Percentiles rank a stretch among this genome's conserved stretches.
Evolutionary conservation across 768 basidiomycete species (phyloP).

Genomic region (Russula emetica): DNA sequence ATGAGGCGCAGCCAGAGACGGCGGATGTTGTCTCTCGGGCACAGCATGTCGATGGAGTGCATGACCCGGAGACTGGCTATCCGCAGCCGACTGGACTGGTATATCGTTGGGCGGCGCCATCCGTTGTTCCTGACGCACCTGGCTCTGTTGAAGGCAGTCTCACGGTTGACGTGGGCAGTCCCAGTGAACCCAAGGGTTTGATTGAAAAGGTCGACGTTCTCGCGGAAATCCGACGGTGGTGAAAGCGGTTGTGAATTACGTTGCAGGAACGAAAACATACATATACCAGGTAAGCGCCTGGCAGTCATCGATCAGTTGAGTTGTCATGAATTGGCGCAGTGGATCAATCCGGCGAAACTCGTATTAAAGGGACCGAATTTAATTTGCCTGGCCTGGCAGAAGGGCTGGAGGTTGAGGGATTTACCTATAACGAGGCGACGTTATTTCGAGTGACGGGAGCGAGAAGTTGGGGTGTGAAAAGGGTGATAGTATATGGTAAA

Average conservation of each 20-base stretch:
- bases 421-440: slow-evolving; percentile 83
- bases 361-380: slow-evolving; percentile 42
- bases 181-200: slow-evolving; percentile 61
- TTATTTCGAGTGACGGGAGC: slow-evolving; percentile 54
- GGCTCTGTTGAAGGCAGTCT: slow-evolving; percentile 56
- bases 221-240: slow-evolving; percentile 88
- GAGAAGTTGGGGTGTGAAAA: neutral
- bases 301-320: neutral
- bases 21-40: slow-evolving; percentile 59
- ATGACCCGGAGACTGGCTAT: slow-evolving; percentile 83
- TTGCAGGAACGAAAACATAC: slow-evolving; percentile 88
- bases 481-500: no score
- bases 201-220: slow-evolving; percentile 93
- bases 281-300: slow-evolving; percentile 77
- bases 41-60: slow-evolving; percentile 52
- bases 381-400: slow-evolving; percentile 40
- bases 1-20: slow-evolving; percentile 45
- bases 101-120: slow-evolving; percentile 77
- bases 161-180: slow-evolving; percentile 53
- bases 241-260: slow-evolving; percentile 90
- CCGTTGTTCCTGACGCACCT: slow-evolving; percentile 48
- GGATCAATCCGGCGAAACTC: slow-evolving; percentile 53
- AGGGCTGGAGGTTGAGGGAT: slow-evolving; percentile 54
- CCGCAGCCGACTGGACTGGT: slow-evolving; percentile 59
- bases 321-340: slow-evolving; percentile 40